Conservation (phyloP, 495 filamentous ascomycete species). For the Neurospora sp. region DNA sequence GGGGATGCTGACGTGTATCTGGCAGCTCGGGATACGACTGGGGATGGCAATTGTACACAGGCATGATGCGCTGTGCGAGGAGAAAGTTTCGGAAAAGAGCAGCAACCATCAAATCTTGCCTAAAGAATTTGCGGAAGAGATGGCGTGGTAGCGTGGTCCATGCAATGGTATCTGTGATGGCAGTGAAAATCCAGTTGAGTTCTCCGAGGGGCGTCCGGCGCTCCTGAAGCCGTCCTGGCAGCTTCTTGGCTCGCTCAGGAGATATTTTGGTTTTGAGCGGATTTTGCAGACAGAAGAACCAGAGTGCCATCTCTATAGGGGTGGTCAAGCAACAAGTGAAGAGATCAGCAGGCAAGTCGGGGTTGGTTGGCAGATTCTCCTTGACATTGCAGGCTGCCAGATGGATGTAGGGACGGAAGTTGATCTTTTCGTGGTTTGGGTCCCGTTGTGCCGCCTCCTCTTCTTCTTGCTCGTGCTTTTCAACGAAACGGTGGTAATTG, state of each 20-base stretch:
- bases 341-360: slow-evolving; percentile 83
- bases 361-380: slow-evolving; percentile 95
- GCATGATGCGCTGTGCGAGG: slow-evolving; percentile 89
- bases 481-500: slow-evolving; percentile 87
- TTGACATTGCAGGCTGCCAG: slow-evolving; percentile 81
- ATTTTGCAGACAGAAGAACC: slow-evolving; percentile 90
- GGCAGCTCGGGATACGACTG: slow-evolving; percentile 82
- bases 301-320: slow-evolving; percentile 90
- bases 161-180: slow-evolving; percentile 97
- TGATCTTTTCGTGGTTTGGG: slow-evolving; percentile 58
- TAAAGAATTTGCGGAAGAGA: slow-evolving; percentile 90
- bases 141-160: slow-evolving; percentile 88
- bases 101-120: slow-evolving; percentile 96
- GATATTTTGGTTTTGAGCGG: slow-evolving; percentile 66
- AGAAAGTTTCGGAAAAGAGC: slow-evolving; percentile 95
- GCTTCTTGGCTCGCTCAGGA: slow-evolving; percentile 66
- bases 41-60: slow-evolving; percentile 86
- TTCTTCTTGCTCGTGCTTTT: slow-evolving; percentile 86
- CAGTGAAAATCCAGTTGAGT: slow-evolving; percentile 98
- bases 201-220: slow-evolving; percentile 92
- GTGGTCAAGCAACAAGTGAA: slow-evolving; percentile 96
- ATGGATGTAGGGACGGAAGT: slow-evolving; percentile 65
- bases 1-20: slow-evolving; percentile 80
- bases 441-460: slow-evolving; percentile 60
- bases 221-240: slow-evolving; percentile 80